Evolutionary conservation across 2,329 filamentous ascomycete genomes (phyloP), one percentile per base, ranked within the genome.

Genomic region (Hypoxylon sp.): DNA sequence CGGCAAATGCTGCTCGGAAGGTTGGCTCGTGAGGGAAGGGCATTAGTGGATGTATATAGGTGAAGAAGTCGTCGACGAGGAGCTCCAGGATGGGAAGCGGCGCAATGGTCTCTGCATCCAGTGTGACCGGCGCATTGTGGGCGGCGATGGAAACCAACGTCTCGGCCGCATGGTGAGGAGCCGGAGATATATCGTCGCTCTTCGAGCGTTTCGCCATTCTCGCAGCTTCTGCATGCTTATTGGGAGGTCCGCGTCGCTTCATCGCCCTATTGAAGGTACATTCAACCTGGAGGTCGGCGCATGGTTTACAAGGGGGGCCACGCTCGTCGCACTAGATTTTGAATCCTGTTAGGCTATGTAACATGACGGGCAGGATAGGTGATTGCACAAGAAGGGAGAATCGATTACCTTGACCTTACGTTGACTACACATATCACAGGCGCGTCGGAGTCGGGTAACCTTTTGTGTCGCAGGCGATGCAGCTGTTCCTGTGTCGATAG

Each of bases 11-110:
- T 66, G 88, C 85, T 21, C 91, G 86, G 76, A 94, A 94, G 3
- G 90, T 91, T 0, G 91, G 90, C 74, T 94, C 90, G 76, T 94
- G 91, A 0, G 91, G 91, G 61, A 94, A 94, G 0, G 91, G 91
- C 62, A 87, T 87, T 7, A 94, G 83, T 1, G 91, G 91, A 71
- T 94, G 90, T 56, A 94, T 90, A 75, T 93, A 93, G 16, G 90
- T 93, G 79, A 94, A 94, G 83, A 92, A 94, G 79, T 94, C 91
- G 76, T 94, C 90, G 61, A 94, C 86, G 14, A 94, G 82, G 1
- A 90, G 83, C 72, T 90, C 85, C 55, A 94, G 80, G 9, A 90
- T 87, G 6, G 87, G 85, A 77, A 90, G 83, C 0, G 91, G 89
- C 41, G 90, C 91, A 66, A 94, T 93, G 1, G 86, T 82, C 74